Evolutionary conservation across 2,329 filamentous ascomycete genomes (phyloP), one percentile per base, ranked within the genome.

Genomic region (Taxawa tesnikishii): DNA sequence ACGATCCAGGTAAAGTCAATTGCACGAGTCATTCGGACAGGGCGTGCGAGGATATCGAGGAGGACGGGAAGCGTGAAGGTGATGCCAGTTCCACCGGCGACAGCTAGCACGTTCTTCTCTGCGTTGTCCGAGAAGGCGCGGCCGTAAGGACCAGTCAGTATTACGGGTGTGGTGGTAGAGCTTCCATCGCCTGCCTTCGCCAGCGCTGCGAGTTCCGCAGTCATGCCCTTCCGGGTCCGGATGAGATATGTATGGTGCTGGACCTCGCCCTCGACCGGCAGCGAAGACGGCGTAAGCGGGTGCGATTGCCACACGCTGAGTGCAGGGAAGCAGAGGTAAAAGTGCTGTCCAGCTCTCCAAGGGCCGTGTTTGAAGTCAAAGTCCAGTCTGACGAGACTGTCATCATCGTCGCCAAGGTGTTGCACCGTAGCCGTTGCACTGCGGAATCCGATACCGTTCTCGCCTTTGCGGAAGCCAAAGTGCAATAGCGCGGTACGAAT

Each of bases 261-360:
- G 6, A 41, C 13, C 3, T 31, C 32, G 9, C 31, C 35, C 9
- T 55, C 62, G 15, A 26, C 16, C 54, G 32, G 74, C 0, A 68
- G 49, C 33, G 67, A 74, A 6, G 75, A 58, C 0, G 75, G 72
- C 0, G 76, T 82, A 46, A 83, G 79, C 0, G 79, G 79, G 44
- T 83, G 79, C 0, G 73, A 74, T 51, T 83, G 77, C 75, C 76
- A 82, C 43, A 83, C 66, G 43, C 67, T 76, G 18, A 72, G 59
- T 38, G 75, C 67, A 0, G 73, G 62, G 44, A 83, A 83, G 49
- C 69, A 78, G 11, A 83, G 59, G 44, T 73, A 83, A 50, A 79
- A 83, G 47, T 83, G 79, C 51, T 83, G 73, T 7, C 79, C 78
- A 9, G 79, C 58, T 9, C 62, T 56, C 77, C 78, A 83, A 3